Evolutionary conservation across 768 basidiomycete species (phyloP), one percentile per base, ranked within the genome.

Genomic region (Rhizopogon sp.): DNA sequence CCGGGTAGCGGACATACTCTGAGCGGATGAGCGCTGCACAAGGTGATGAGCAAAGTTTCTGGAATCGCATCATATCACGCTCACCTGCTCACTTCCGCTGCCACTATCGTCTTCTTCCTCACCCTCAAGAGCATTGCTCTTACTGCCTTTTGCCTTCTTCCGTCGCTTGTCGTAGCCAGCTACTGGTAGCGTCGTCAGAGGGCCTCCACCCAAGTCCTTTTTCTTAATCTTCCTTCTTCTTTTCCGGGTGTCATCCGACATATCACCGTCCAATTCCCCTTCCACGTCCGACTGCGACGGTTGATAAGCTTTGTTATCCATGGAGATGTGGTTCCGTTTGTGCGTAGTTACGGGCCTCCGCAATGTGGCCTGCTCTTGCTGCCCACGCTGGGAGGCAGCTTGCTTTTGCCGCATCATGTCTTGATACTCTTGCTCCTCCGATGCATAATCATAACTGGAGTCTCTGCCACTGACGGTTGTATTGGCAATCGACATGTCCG

Each of bases 241-340:
- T 64, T 76, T 77, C 61, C 74, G 76, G 55, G 76, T 83, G 50
- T 72, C 74, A 31, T 76, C 81, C 25, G 79, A 80, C 33, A 78
- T 76, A 47, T 81, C 80, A 49, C 85, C 83, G 35, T 83, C 85
- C 6, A 84, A 83, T 7, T 80, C 79, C 40, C 73, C 76, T 40
- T 90, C 88, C 35, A 81, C 60, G 59, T 88, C 87, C 7, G 84
- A 87, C 53, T 68, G 66, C 1, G 82, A 70, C 17, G 90, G 90
- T 52, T 79, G 79, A 62, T 92, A 93, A 0, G 90, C 90, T 66
- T 87, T 89, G 71, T 92, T 90, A 67, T 93, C 91, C 22, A 73
- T 63, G 0, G 87, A 87, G 58, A 90, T 88, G 33, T 85, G 81
- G 60, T 77, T 78, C 25, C 83, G 80, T 64, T 76, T 80, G 58